phyloP scores from a whole-genome alignment of 2,329 filamentous ascomycete species.

The Diaporthe eres region DNA sequence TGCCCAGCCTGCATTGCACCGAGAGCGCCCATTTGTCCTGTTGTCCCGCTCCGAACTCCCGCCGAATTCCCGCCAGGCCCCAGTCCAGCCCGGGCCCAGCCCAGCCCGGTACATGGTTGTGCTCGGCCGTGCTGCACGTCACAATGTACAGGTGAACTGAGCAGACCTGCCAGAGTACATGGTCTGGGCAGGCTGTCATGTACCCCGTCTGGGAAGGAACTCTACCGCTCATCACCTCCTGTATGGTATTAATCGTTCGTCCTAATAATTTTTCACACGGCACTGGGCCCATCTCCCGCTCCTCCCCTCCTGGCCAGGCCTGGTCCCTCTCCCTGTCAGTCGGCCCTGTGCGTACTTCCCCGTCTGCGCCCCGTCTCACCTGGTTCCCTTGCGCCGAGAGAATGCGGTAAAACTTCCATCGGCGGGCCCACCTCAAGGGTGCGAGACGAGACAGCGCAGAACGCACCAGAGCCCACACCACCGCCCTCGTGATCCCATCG shows the following conservation, averaged over 20 bases:
- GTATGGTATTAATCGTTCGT: conserved; percentile 10
- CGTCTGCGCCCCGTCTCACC: conserved; percentile 1
- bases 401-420: conserved; percentile 28
- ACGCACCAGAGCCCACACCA: conserved; percentile 13
- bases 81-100: conserved; percentile 7
- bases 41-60: conserved; percentile 28
- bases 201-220: not conserved
- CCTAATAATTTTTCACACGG: conserved; percentile 4
- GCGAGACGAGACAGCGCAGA: conserved; percentile 1
- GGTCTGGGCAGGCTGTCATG: not conserved
- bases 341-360: not conserved
- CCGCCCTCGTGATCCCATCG: conserved; percentile 21
- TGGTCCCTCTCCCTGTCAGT: not conserved
- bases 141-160: not conserved
- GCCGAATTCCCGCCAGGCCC: conserved; percentile 31
- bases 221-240: conserved; percentile 5
- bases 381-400: conserved; percentile 24
- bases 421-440: conserved; percentile 28
- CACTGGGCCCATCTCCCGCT: not conserved
- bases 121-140: not conserved
- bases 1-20: conserved; percentile 15
- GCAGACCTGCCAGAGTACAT: not conserved
- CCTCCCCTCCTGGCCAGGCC: not conserved
- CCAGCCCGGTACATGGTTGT: not conserved
- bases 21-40: conserved; percentile 11